A percentile compares a stretch with the other conserved stretches of the same genome.
Conservation (phyloP, 345 rosid genomes). For the Iberis pinnata region DNA sequence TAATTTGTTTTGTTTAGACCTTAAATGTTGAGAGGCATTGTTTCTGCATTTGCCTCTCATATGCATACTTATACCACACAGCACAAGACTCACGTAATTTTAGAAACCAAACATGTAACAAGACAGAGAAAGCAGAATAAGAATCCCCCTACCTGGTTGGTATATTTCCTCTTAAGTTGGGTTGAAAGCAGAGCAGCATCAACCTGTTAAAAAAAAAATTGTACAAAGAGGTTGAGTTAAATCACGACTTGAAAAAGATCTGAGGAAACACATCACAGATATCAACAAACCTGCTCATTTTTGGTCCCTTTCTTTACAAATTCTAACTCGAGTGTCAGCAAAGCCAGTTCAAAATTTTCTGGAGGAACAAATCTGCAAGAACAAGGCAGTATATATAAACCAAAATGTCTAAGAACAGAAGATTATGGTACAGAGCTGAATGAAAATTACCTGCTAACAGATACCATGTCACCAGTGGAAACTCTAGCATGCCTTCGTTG, state of each 20-base stretch:
- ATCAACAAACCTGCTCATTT: constrained; percentile 62
- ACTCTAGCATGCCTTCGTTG: constrained; percentile 83
- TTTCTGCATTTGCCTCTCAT: constrained; percentile 5
- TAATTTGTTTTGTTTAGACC: constrained; percentile 3
- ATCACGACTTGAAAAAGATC: constrained; percentile 4
- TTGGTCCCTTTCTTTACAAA: constrained; percentile 87
- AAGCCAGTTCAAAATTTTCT: constrained; percentile 59
- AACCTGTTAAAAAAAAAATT: constrained; percentile 42
- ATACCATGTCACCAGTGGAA: constrained; percentile 66
- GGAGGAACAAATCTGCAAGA: constrained; percentile 70
- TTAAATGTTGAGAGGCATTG: neutral
- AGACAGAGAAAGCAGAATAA: neutral
- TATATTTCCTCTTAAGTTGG: constrained; percentile 71
- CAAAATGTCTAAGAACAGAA: neutral
- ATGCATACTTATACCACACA: constrained; percentile 1
- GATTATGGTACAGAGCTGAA: neutral
- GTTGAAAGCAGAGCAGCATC: constrained; percentile 77
- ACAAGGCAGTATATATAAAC: neutral
- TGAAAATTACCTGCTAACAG: constrained; percentile 55
- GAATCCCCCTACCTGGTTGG: constrained; percentile 54
- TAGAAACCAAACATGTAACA: neutral
- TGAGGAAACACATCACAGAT: constrained; percentile 4
- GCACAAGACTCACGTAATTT: neutral
- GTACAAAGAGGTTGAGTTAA: neutral
- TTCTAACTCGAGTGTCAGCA: constrained; percentile 79